phyloP scores from a whole-genome alignment of 2,329 filamentous ascomycete genomes.

The Calonectria leucothoes region DNA sequence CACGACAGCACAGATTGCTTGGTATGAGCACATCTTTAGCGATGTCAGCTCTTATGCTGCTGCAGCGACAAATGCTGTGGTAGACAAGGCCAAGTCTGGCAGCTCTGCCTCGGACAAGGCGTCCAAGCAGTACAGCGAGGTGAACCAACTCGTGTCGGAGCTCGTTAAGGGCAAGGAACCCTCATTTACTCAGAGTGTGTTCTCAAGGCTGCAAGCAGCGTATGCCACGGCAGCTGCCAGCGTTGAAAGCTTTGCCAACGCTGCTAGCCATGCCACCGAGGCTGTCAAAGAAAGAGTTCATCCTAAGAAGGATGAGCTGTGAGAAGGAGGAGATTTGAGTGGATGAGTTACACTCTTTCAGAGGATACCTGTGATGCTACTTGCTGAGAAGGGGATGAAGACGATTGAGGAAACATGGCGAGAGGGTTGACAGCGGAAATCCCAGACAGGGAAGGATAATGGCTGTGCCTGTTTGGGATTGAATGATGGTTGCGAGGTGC shows the following conservation, averaged over 20 bases:
- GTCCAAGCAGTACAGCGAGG: slow-evolving; percentile 73
- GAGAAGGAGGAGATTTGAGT: slow-evolving; percentile 25
- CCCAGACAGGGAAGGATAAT: slow-evolving; percentile 22
- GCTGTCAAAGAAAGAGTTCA: slow-evolving; percentile 54
- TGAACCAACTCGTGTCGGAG: slow-evolving; percentile 81
- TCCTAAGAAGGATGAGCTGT: slow-evolving; percentile 56
- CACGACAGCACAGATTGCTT: slow-evolving; percentile 67
- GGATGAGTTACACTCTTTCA: slow-evolving; percentile 35
- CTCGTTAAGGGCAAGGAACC: slow-evolving; percentile 82
- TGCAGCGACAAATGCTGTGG: slow-evolving; percentile 71
- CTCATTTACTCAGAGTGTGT: slow-evolving; percentile 83
- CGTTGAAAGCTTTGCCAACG: slow-evolving; percentile 56
- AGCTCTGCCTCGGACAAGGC: slow-evolving; percentile 72
- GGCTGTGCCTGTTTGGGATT: slow-evolving; percentile 36
- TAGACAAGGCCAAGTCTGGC: slow-evolving; percentile 54
- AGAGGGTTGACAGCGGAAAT: slow-evolving; percentile 17
- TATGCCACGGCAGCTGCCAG: slow-evolving; percentile 76
- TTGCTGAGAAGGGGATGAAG: slow-evolving; percentile 4
- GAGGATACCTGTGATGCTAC: slow-evolving; percentile 43
- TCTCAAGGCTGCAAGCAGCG: slow-evolving; percentile 76
- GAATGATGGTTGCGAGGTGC: slow-evolving; percentile 33
- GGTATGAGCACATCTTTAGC: slow-evolving; percentile 60
- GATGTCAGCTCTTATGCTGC: slow-evolving; percentile 68
- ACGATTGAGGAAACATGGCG: neutral
- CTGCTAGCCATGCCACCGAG: slow-evolving; percentile 54